Evolutionary conservation across 768 basidiomycete species (phyloP), one percentile per base, ranked within the genome.

Genomic region (Podaxis rugospora): DNA sequence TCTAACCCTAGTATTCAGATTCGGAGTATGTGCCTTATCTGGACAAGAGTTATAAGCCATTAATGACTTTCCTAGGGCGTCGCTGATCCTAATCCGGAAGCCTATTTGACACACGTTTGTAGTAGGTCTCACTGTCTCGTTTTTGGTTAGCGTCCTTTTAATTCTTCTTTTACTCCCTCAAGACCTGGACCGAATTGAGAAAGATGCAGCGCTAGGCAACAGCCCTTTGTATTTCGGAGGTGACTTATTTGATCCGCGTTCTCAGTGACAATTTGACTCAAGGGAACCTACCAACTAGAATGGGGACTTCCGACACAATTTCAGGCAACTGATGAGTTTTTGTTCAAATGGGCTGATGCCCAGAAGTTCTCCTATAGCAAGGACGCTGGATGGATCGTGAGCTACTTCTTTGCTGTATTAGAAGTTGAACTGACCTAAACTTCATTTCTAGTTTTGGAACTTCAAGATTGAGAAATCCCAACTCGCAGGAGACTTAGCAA

Each of bases 331-430:
- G 80, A 89, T 55, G 79, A 68, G 0, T 90, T 90, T 75, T 69
- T 90, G 46, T 62, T 54, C 60, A 72, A 87, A 66, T 90, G 89
- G 89, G 89, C 87, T 10, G 89, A 90, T 65, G 87, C 89, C 25
- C 89, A 90, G 70, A 90, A 90, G 69, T 71, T 83, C 40, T 76
- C 81, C 1, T 90, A 89, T 56, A 78, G 79, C 57, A 71, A 86
- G 62, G 77, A 79, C 36, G 78, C 80, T 1, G 88, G 88, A 27
- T 90, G 88, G 87, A 78, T 89, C 44, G 87, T 88, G 64, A 72
- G 85, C 76, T 23, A 28, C 42, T 5, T 60, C 5, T 44, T 44
- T 13, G 14, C 14, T 16, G 5, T 13, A 10, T 16, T 1, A 13
- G 6, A 47, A 21, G 7, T 25, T 16, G 28, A 28, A 10, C 7